A percentile compares a stretch with the other conserved stretches of the same genome.
Evolutionary conservation across 305 asterid genomes (phyloP).

Genomic region (Solanum aculeatissimum): DNA sequence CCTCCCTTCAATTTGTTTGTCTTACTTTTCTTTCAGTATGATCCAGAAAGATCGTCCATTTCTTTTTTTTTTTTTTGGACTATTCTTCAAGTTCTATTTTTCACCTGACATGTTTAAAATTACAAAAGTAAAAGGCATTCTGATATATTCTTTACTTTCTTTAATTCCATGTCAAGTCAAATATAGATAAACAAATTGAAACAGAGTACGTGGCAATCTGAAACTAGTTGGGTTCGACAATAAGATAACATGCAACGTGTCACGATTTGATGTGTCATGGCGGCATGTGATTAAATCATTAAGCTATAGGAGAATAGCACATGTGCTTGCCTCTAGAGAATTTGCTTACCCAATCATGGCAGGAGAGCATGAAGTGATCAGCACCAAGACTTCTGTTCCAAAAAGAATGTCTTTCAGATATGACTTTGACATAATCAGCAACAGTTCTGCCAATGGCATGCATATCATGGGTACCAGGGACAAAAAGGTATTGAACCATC

Average conservation of each 20-base stretch:
- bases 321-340: not conserved
- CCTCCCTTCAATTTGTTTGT: not conserved
- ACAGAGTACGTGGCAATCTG: not conserved
- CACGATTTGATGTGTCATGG: too few relatives aligned
- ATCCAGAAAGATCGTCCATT: not conserved
- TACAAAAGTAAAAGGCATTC: not conserved
- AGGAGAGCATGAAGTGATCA: slow-evolving; percentile 83
- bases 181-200: not conserved
- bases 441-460: slow-evolving; percentile 35
- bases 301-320: not conserved
- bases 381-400: slow-evolving; percentile 69
- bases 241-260: not conserved
- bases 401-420: slow-evolving; percentile 45
- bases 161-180: not conserved
- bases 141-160: not conserved
- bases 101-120: not conserved
- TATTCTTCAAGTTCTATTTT: not conserved
- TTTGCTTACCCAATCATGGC: slow-evolving; percentile 68
- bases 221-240: not conserved
- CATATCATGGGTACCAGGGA: slow-evolving; percentile 31
- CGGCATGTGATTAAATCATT: too few relatives aligned
- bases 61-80: not conserved
- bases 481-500: slow-evolving; percentile 53
- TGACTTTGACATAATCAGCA: slow-evolving; percentile 43
- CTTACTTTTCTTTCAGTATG: not conserved